Base-by-base conservation (phyloP, 1,139 yeast genomes). In the Debaryomyces nepalensis region DNA sequence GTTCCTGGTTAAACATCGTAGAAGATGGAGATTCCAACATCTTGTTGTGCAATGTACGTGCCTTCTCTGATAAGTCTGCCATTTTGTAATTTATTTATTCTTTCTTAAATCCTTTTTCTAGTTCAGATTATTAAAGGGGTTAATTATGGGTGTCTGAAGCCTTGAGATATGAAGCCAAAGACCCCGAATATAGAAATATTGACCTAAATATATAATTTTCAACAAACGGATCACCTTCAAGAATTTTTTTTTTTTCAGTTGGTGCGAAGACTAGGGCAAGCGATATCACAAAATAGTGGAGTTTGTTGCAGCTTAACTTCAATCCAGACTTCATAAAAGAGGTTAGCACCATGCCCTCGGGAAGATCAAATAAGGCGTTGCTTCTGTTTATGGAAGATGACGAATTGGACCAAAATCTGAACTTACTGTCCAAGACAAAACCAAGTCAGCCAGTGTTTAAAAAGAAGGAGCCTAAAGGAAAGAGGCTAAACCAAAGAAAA, bases 1-100 rank as follows among this genome's bases (percentile, higher is more conserved):
- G 88, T 6, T 70, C 71, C 60, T 86, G 93, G 7, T 77, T 63
- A 58, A 73, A 86, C 34, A 77, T 54, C 27, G 77, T 70, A 10
- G 71, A 58, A 11, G 74, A 51, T 2, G 78, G 75, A 22, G 66
- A 61, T 49, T 69, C 75, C 49, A 75, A 58, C 95, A 87, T 86
- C 54, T 70, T 66, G 49, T 63, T 60, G 57, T 87, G 89, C 47
- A 87, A 73, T 39, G 65, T 65, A 44, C 69, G 66, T 0, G 91
- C 87, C 43, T 65, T 66, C 29, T 73, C 76, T 5, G 84, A 71
- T 12, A 77, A 41, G 7, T 48, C 59, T 15, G 55, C 45, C 55
- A 53, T 55, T 23, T 12, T 37, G 15, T 18, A 19, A 3, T n/a
- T 20, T n/a, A 12, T 19, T 9, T 10, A 1, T 31, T 20, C 34